These are phyloP conservation scores for Ustulina deusta DNA, from an alignment of 2,329 filamentous ascomycete species.

Conservation along the genomic window DNA sequence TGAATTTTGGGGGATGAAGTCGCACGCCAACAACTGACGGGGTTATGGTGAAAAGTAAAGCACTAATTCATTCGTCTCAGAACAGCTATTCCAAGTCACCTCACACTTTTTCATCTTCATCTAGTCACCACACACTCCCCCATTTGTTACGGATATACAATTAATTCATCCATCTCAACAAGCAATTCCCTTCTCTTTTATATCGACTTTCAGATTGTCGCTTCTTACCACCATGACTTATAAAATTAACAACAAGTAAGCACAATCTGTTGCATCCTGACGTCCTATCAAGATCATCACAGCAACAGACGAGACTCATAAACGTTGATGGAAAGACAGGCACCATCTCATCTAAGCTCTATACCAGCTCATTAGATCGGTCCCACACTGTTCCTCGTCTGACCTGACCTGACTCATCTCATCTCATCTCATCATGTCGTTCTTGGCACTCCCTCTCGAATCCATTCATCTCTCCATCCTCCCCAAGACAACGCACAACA, in stretches of 20 bases:
- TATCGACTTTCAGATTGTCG: background rate
- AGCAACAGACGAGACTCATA: background rate
- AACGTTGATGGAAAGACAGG: background rate
- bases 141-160: background rate
- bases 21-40: background rate
- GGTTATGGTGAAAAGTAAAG: background rate
- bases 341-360: background rate
- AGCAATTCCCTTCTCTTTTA: too few species aligned
- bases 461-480: conserved; percentile 58
- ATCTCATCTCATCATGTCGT: conserved; percentile 15
- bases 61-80: background rate
- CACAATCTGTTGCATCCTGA: conserved; percentile 23
- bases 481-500: conserved; percentile 58
- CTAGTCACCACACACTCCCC: background rate
- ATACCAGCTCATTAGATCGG: background rate
- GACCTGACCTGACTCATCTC: background rate
- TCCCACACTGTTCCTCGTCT: too few species aligned
- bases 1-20: background rate
- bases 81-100: background rate
- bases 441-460: conserved; percentile 59
- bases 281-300: background rate
- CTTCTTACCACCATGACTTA: conserved; percentile 28
- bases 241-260: background rate
- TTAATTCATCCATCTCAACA: background rate
- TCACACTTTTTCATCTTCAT: background rate